A percentile compares a stretch with the other conserved stretches of the same genome.
These are phyloP conservation scores for Crithidia thermophila DNA, from an alignment of 208 protist species.

Conservation along the genomic window DNA sequence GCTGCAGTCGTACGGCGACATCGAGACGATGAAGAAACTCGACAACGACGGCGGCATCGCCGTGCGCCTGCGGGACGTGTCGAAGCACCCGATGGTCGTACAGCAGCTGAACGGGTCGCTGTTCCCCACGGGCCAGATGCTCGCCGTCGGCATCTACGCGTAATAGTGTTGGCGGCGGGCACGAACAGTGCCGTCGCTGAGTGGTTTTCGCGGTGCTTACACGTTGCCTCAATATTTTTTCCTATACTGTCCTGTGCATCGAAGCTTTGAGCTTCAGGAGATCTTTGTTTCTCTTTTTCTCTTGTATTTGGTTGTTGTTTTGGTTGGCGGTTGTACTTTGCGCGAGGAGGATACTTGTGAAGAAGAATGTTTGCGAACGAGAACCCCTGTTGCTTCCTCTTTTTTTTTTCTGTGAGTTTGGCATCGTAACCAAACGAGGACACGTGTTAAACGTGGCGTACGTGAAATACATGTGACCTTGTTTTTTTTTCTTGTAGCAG, in stretches of 20 bases:
- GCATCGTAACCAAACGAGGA: too few species aligned
- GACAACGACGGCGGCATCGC: constrained; percentile 52
- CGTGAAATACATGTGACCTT: too few species aligned
- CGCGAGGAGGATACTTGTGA: not conserved
- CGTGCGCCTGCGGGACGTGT: constrained; percentile 61
- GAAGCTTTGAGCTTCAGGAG: not conserved
- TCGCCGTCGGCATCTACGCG: constrained; percentile 68
- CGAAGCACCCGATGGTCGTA: constrained; percentile 56
- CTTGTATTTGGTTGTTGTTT: not conserved
- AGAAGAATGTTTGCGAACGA: too few species aligned
- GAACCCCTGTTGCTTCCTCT: too few species aligned
- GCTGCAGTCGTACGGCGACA: constrained; percentile 64
- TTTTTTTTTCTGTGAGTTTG: not conserved
- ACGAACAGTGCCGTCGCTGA: not conserved
- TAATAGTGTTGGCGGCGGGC: constrained; percentile 17
- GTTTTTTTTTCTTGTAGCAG: too few species aligned
- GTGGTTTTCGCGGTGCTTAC: not conserved
- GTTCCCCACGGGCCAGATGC: constrained; percentile 76
- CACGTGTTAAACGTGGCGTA: too few species aligned
- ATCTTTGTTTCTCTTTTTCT: not conserved
- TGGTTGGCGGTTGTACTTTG: not conserved
- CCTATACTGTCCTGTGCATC: too few species aligned
- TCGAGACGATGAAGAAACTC: constrained; percentile 55
- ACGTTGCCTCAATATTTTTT: too few species aligned
- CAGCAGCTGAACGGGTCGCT: constrained; percentile 79